Percentiles rank a stretch among this genome's conserved stretches.
Conservation (phyloP, 129 eudicot genomes). For the Chrysanthemum lavandulifolium region DNA sequence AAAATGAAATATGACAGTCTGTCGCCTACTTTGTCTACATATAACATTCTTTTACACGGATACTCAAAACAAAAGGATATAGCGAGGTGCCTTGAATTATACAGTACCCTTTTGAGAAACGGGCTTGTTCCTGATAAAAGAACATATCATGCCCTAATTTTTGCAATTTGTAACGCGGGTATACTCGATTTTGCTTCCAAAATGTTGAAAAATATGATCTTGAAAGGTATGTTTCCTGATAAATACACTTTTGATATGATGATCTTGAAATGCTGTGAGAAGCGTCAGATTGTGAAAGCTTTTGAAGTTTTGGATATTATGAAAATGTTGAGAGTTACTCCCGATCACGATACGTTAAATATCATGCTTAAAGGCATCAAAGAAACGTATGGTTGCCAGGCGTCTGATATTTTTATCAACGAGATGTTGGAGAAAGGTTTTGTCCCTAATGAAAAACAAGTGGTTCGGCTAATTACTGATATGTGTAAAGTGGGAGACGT, state of each 20-base stretch:
- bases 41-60: constrained; percentile 84
- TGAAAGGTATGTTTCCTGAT: constrained; percentile 51
- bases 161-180: constrained; percentile 58
- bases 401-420: constrained; percentile 39
- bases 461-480: constrained; percentile 52
- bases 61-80: constrained; percentile 49
- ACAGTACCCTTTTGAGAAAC: constrained; percentile 42
- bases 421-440: constrained; percentile 66
- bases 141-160: constrained; percentile 66
- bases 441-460: constrained; percentile 55
- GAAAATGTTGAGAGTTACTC: constrained; percentile 40
- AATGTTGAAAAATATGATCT: constrained; percentile 60
- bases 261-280: constrained; percentile 52
- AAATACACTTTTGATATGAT: constrained; percentile 57
- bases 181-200: constrained; percentile 67
- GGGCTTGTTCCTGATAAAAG: constrained; percentile 73
- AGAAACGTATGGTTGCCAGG: constrained; percentile 36
- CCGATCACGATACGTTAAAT: constrained; percentile 55
- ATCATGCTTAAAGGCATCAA: constrained; percentile 59
- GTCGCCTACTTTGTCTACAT: constrained; percentile 69
- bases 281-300: constrained; percentile 58
- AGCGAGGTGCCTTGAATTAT: constrained; percentile 48
- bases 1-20: constrained; percentile 38
- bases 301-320: constrained; percentile 60
- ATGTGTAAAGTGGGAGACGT: constrained; percentile 67